Conservation (phyloP, 148 eudicot species). For the Vaccinium macrocarpon region DNA sequence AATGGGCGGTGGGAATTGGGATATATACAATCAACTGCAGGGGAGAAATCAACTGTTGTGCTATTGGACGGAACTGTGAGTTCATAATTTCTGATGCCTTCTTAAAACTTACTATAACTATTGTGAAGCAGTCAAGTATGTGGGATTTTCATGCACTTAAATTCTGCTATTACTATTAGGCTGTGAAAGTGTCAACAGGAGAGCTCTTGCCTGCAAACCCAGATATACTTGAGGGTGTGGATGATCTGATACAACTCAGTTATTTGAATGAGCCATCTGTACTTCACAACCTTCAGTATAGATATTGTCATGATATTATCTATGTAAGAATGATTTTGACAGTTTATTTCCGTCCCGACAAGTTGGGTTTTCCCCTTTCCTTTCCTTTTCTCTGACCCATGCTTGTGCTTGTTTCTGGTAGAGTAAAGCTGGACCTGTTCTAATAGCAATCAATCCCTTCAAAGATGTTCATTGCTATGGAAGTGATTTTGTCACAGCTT, state of each 20-base stretch:
- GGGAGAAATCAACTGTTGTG: slow-evolving; percentile 57
- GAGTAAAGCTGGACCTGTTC: slow-evolving; percentile 93
- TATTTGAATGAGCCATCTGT: slow-evolving; percentile 96
- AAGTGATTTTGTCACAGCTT: slow-evolving; percentile 50
- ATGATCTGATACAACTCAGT: slow-evolving; percentile 87
- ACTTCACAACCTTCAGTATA: slow-evolving; percentile 71
- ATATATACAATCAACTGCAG: slow-evolving; percentile 60
- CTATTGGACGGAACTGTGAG: slow-evolving; percentile 73
- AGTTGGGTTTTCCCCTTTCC: neutral
- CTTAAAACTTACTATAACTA: slow-evolving; percentile 4
- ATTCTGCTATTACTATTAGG: slow-evolving; percentile 39
- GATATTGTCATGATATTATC: slow-evolving; percentile 69
- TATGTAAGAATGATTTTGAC: slow-evolving; percentile 51
- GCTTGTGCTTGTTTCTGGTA: slow-evolving; percentile 27
- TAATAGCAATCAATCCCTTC: slow-evolving; percentile 93
- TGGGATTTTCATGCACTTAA: slow-evolving; percentile 16
- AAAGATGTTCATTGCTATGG: slow-evolving; percentile 69
- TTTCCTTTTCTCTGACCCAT: slow-evolving; percentile 7
- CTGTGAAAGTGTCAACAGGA: slow-evolving; percentile 49
- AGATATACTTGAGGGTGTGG: slow-evolving; percentile 82
- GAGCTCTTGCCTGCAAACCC: slow-evolving; percentile 92
- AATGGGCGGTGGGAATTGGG: slow-evolving; percentile 78
- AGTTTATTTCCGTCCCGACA: neutral
- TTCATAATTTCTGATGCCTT: slow-evolving; percentile 20
- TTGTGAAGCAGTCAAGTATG: slow-evolving; percentile 6